These are phyloP conservation scores for Papiliotrema fonsecae DNA, from an alignment of 1,284 basidiomycete species.

Conservation along the genomic window DNA sequence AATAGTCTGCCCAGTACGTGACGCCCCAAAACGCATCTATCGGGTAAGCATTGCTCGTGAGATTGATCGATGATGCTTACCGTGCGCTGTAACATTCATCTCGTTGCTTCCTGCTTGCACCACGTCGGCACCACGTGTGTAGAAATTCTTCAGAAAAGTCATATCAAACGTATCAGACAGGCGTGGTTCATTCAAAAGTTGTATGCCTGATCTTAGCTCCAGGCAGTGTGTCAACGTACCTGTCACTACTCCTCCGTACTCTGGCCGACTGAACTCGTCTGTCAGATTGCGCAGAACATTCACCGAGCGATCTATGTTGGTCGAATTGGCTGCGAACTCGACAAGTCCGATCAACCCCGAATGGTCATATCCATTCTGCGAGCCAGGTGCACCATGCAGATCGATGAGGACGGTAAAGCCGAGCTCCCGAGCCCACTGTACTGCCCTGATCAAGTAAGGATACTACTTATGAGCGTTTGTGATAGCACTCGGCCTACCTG, in stretches of 20 bases:
- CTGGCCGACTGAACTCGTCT: constrained; percentile 29
- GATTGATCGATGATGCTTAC: constrained; percentile 7
- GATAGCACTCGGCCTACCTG: constrained; percentile 10
- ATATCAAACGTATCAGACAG: constrained; percentile 21
- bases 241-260: constrained; percentile 29
- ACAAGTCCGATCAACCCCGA: constrained; percentile 24
- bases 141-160: constrained; percentile 24
- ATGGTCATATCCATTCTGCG: constrained; percentile 49
- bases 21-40: constrained; percentile 37
- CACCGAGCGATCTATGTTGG: constrained; percentile 30
- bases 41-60: neutral
- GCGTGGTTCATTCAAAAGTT: constrained; percentile 46
- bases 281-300: constrained; percentile 50
- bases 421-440: constrained; percentile 23
- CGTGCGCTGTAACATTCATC: constrained; percentile 27
- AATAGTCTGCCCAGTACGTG: constrained; percentile 32
- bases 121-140: constrained; percentile 9
- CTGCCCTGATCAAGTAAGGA: constrained; percentile 25
- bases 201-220: constrained; percentile 51
- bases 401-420: constrained; percentile 27
- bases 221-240: constrained; percentile 9
- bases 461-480: constrained; percentile 6
- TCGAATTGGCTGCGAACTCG: constrained; percentile 22
- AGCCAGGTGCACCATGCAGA: constrained; percentile 66
- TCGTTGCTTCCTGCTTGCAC: constrained; percentile 1